Percentiles rank a stretch among this genome's conserved stretches.
Conservation (phyloP, 2,329 filamentous ascomycete genomes). For the Microascus cirrosus region DNA sequence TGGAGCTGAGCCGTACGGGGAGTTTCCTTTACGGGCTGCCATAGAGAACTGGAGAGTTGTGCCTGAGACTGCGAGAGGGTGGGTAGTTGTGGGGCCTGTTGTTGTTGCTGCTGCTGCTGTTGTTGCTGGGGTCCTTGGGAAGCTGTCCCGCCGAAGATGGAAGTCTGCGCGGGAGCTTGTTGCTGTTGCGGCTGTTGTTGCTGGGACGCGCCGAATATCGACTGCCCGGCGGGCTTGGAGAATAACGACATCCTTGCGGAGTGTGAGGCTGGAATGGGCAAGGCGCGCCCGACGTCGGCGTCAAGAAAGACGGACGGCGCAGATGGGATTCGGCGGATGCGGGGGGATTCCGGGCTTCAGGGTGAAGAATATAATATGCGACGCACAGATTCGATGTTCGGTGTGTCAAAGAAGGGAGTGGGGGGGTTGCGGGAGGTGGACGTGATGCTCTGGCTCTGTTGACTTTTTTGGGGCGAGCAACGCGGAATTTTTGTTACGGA, state of each 20-base stretch:
- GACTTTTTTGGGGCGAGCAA: neutral
- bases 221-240: constrained; percentile 3
- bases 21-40: constrained; percentile 39
- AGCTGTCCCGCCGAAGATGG: constrained; percentile 16
- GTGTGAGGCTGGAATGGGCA: neutral
- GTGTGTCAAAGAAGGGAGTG: neutral
- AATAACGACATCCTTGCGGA: constrained; percentile 5
- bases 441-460: neutral
- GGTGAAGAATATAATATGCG: neutral
- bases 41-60: constrained; percentile 36
- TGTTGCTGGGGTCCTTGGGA: constrained; percentile 13
- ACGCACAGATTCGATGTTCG: neutral
- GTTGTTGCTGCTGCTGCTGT: constrained; percentile 28
- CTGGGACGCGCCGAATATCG: constrained; percentile 2
- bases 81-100: constrained; percentile 30
- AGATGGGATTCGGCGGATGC: neutral
- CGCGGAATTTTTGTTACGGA: neutral
- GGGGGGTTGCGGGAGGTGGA: neutral
- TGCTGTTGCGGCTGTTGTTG: constrained; percentile 4
- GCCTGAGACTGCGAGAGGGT: constrained; percentile 31
- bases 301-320: neutral
- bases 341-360: neutral
- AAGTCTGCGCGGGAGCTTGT: neutral
- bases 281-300: too few relatives aligned
- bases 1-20: constrained; percentile 26